Evolutionary conservation across 192 early-diverging fungal genomes (phyloP).

Genomic region (Podila epicladia): DNA sequence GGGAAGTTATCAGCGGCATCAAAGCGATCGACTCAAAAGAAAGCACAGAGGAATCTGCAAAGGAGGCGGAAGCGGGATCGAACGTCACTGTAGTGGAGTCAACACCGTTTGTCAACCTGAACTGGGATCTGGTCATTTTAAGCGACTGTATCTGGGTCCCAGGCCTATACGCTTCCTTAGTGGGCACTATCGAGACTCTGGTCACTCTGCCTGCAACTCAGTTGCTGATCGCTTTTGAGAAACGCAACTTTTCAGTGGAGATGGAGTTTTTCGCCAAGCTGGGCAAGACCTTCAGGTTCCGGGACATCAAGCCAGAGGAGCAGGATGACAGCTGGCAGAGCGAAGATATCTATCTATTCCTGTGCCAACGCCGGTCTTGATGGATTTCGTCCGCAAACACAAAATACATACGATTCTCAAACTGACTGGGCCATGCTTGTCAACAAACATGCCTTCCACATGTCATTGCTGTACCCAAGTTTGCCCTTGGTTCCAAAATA

Average conservation of each 20-base stretch:
- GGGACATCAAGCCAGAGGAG: conserved; percentile 46
- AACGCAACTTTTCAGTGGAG: conserved; percentile 47
- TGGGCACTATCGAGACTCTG: conserved; percentile 24
- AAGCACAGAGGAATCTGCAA: background rate
- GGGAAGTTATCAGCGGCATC: conserved; percentile 37
- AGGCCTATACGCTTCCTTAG: conserved; percentile 19
- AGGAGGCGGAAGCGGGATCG: background rate
- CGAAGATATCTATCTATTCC: conserved; percentile 51
- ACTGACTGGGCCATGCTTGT: background rate
- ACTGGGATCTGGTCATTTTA: conserved; percentile 46
- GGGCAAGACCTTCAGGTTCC: conserved; percentile 36
- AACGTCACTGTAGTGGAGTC: background rate
- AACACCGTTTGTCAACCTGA: conserved; percentile 2
- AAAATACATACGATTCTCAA: background rate
- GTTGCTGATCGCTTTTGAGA: conserved; percentile 38
- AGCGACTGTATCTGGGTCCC: conserved; percentile 52
- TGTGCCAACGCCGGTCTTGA: conserved; percentile 16
- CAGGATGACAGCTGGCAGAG: conserved; percentile 48
- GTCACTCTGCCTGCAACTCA: conserved; percentile 7
- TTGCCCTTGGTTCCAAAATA: background rate
- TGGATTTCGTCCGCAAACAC: background rate
- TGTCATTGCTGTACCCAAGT: background rate
- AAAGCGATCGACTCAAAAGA: conserved; percentile 1
- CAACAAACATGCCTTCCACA: too few species aligned
- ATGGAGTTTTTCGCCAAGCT: conserved; percentile 49